Conservation (phyloP, 1,284 basidiomycete genomes). For the Volvariella surrecta region DNA sequence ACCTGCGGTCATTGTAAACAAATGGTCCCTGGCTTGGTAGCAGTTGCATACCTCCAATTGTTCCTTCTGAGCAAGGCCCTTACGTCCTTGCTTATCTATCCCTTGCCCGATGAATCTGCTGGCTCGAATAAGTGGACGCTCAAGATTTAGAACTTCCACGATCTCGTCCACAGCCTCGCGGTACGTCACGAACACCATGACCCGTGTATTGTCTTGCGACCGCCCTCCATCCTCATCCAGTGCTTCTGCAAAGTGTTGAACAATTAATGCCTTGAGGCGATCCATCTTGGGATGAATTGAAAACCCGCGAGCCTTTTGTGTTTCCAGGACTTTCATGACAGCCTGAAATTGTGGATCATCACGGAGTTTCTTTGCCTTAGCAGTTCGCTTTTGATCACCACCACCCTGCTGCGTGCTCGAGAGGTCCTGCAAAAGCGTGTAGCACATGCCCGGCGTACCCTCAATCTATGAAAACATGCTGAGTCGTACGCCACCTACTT, state of each 20-base stretch:
- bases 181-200: conserved; percentile 95
- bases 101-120: conserved; percentile 90
- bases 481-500: not conserved
- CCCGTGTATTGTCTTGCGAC: conserved; percentile 50
- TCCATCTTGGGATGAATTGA: conserved; percentile 91
- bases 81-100: conserved; percentile 76
- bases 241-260: conserved; percentile 72
- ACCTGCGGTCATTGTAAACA: conserved; percentile 35
- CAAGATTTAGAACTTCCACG: conserved; percentile 67
- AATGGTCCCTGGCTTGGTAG: conserved; percentile 1
- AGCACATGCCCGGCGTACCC: conserved; percentile 75
- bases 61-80: conserved; percentile 86
- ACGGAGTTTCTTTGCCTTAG: conserved; percentile 35
- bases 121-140: conserved; percentile 69
- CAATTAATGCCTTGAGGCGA: conserved; percentile 64
- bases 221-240: conserved; percentile 38
- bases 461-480: conserved; percentile 49
- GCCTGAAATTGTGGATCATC: conserved; percentile 53
- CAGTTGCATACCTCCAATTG: conserved; percentile 65
- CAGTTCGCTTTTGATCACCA: conserved; percentile 26
- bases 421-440: conserved; percentile 46
- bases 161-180: conserved; percentile 90
- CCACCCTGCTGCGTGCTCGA: conserved; percentile 26
- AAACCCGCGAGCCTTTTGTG: conserved; percentile 44
- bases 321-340: conserved; percentile 57